Evolutionary conservation across 306 rosid genomes (phyloP).

Genomic region (Citrullus amarus): DNA sequence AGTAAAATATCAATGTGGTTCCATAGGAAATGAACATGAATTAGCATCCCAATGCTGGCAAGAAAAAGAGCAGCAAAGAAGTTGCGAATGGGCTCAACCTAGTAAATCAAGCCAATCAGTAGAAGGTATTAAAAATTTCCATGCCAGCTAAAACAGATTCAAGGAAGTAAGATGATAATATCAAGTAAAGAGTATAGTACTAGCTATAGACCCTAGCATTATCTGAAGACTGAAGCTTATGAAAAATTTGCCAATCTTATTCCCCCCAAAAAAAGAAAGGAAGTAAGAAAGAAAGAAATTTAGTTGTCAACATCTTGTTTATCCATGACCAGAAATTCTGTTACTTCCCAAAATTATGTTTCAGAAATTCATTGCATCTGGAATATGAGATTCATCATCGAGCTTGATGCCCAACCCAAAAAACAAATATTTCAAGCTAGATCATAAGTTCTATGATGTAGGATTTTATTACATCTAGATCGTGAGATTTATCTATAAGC

Average conservation of each 20-base stretch:
- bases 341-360: not conserved
- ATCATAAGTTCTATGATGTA: not conserved
- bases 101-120: slow-evolving; percentile 22
- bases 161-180: not conserved
- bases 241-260: not conserved
- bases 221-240: not conserved
- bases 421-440: not conserved
- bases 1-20: slow-evolving; percentile 88
- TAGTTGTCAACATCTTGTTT: not conserved
- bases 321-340: not conserved
- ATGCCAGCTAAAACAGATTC: not conserved
- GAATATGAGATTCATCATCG: not conserved
- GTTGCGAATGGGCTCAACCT: slow-evolving; percentile 98
- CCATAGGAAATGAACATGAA: slow-evolving; percentile 97
- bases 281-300: too few relatives aligned
- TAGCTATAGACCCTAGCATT: not conserved
- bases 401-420: not conserved
- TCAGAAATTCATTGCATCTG: not conserved
- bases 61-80: slow-evolving; percentile 91
- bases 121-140: slow-evolving; percentile 10
- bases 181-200: not conserved
- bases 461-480: not conserved
- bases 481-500: not conserved
- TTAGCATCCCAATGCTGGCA: slow-evolving; percentile 98
- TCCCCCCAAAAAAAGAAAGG: too few relatives aligned